A percentile compares a stretch with the other conserved stretches of the same genome.
Evolutionary conservation across 2,329 filamentous ascomycete genomes (phyloP).

Genomic region (Exophiala calicioides): DNA sequence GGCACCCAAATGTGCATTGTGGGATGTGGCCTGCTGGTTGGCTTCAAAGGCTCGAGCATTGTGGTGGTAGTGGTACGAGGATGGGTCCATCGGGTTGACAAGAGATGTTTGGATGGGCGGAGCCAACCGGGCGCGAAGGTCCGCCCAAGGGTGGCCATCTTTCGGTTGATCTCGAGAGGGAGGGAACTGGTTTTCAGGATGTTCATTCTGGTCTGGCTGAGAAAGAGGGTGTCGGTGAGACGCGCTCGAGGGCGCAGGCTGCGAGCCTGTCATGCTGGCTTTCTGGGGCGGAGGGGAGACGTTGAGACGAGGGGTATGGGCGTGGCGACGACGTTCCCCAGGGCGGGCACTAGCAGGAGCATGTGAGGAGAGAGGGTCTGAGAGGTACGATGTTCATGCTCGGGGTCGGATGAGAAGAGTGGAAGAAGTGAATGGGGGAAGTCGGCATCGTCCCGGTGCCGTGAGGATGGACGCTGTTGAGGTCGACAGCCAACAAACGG

Average conservation of each 20-base stretch:
- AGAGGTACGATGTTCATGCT: background rate
- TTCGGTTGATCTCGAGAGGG: slow-evolving; percentile 1
- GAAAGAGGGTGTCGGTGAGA: slow-evolving; percentile 3
- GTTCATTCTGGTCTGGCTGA: slow-evolving; percentile 7
- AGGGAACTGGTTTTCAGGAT: slow-evolving; percentile 3
- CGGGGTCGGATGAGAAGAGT: background rate
- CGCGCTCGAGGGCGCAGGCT: slow-evolving; percentile 10
- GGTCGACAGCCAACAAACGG: no score
- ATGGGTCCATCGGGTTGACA: slow-evolving; percentile 21
- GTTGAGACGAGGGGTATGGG: slow-evolving; percentile 2
- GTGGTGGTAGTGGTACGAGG: slow-evolving; percentile 14
- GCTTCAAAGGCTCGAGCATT: slow-evolving; percentile 14
- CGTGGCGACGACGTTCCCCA: background rate
- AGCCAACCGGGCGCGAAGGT: slow-evolving; percentile 24
- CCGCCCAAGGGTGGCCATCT: slow-evolving; percentile 8
- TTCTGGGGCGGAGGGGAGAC: slow-evolving; percentile 1
- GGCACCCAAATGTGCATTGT: slow-evolving; percentile 20
- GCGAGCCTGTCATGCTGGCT: slow-evolving; percentile 20
- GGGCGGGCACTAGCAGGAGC: slow-evolving; percentile 14
- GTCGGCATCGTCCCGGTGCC: background rate
- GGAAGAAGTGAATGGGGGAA: background rate
- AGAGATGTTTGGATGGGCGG: slow-evolving; percentile 17
- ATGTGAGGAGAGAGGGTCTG: slow-evolving; percentile 8
- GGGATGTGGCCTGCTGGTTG: slow-evolving; percentile 25
- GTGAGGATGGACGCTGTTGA: no score